Base-by-base conservation (phyloP, 2,329 filamentous ascomycete genomes). In the Colletotrichum euphorbiae region DNA sequence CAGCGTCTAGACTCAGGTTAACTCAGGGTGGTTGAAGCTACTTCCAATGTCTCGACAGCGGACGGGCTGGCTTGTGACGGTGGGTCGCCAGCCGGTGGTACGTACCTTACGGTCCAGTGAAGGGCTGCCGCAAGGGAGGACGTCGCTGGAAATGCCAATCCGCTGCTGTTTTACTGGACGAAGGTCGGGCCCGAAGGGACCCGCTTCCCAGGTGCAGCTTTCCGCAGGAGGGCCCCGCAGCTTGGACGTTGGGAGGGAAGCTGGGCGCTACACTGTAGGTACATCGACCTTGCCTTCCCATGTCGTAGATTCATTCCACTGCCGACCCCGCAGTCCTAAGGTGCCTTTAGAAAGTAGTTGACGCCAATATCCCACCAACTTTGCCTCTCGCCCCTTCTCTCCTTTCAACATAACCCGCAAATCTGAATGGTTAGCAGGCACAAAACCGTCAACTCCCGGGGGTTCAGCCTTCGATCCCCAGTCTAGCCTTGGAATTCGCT, bases 391-490 rank as follows among this genome's bases (percentile, higher is more conserved):
- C 6, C 36, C 45, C 11, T 36, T 62, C 43, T 46, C 50, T 67
- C 9, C 56, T 56, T 50, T 50, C 62, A 56, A 50, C 57, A 28
- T 48, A 51, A 60, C 36, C 62, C 56, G 43, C 63, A 33, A 69
- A 46, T 62, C 33, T 45, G 31, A 46, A 68, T 69, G 62, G 67
- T 69, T 62, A 67, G 67, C 52, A 50, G 62, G 50, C 45, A 69
- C 67, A 57, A 69, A 56, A 67, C 40, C 50, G 21, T 62, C 67
- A 69, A 51, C 45, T 45, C 52, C 63, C 50, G 70, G 70, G 70
- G 70, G 68, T 71, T 71, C 68, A 70, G 70, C 70, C 65, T 65
- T 71, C 69, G 69, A 71, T 68, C 65, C 69, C 69, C 69, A 68
- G 64, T 46, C 59, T 45, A n/a, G 38, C 31, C 31, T 42, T 52